Evolutionary conservation across 768 basidiomycete genomes (phyloP), one percentile per base, ranked within the genome.

Genomic region (Suillus americanus): DNA sequence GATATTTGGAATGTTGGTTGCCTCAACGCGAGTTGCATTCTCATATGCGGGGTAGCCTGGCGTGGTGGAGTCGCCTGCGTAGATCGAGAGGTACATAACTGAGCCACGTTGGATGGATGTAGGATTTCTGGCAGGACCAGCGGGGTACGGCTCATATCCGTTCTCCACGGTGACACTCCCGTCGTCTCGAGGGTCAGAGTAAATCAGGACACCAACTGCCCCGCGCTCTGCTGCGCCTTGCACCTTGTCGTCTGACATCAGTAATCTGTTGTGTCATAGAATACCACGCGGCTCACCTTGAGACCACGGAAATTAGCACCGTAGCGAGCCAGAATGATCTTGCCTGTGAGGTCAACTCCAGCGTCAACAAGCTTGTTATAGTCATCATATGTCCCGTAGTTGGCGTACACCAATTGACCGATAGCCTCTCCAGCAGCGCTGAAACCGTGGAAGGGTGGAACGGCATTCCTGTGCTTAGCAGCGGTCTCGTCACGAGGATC

Each of bases 1-100:
- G 65, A 95, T 94, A 20, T 72, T 74, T 2, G 92, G 91, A 43
- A 90, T 84, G 68, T 89, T 92, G 50, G 75, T 78, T 28, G 81
- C 84, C 43, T 85, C 84, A 35, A 77, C 79, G 55, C 91, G 84
- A 14, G 90, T 89, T 45, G 87, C 86, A 71, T 95, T 88, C 72
- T 88, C 84, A 75, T 98, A 98, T 1, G 96, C 82, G 56, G 97
- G 96, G 66, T 87, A 84, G 12, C 91, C 92, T 6, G 96, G 95
- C 3, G 97, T 98, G 0, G 91, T 88, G 2, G 95, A 92, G 71
- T 92, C 91, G 13, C 89, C 89, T 20, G 88, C 87, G 69, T 90
- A 91, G 2, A 77, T 72, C 16, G 85, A 85, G 60, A 93, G 73
- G 73, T 81, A 92, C 69, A 89, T 86, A 3, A 93, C 93, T 48